Evolutionary conservation across 1,284 basidiomycete genomes (phyloP), one percentile per base, ranked within the genome.

Genomic region (Rhodotorula sp.): DNA sequence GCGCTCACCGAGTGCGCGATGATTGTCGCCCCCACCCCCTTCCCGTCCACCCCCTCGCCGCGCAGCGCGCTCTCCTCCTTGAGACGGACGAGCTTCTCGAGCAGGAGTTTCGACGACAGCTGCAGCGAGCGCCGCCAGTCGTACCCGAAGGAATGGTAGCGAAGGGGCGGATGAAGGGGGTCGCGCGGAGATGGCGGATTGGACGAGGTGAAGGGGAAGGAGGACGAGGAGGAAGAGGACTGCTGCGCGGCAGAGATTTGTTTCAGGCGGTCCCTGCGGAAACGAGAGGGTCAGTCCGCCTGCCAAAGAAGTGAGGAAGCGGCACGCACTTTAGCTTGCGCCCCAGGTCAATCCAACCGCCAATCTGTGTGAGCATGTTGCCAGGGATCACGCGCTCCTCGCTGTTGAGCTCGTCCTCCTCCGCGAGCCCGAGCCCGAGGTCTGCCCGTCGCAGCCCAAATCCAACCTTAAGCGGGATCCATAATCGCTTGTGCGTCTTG

Each of bases 391-490:
- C 76, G 13, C 75, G 75, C 29, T 80, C 79, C 39, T 76, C 76
- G 27, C 78, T 76, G 50, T 56, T 70, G 58, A 39, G 57, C 73
- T 71, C 73, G n/a, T 71, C 67, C 60, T 73, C 75, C 8, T 72
- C 70, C 27, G 73, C 71, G 36, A 82, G 64, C 4, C 79, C 80
- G 1, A 82, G 65, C 19, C 78, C 78, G 29, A 82, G 72, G 15
- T 79, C 79, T 8, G 78, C 77, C 48, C 78, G 76, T 27, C 80
- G 65, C 3, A 81, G 57, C 1, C 79, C 79, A 0, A 81, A 77
- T 12, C 80, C 79, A 2, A 80, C 77, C 68, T 78, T 79, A 65
- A 81, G 70, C 19, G 80, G 78, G 32, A 80, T 78, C 80, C 81
- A 81, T 37, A 81, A 64, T 67, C 80, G 76, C 71, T 77, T 74